A percentile compares a stretch with the other conserved stretches of the same genome.
phyloP scores from a whole-genome alignment of 805 yeast genomes.

The Ogataea angusta region DNA sequence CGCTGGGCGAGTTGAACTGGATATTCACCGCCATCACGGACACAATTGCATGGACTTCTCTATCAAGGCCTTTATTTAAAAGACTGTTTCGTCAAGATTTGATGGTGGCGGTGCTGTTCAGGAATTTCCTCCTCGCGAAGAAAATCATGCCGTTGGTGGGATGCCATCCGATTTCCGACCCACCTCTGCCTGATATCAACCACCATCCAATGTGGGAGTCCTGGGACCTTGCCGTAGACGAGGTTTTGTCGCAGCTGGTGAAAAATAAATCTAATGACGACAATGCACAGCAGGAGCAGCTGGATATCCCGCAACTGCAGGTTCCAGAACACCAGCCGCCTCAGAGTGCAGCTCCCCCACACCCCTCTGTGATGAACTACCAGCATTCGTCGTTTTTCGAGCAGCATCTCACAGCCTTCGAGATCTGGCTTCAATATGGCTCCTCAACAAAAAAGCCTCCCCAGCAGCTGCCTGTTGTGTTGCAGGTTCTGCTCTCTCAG shows the following conservation, averaged over 20 bases:
- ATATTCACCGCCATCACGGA: constrained; percentile 97
- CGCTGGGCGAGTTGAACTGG: constrained; percentile 95
- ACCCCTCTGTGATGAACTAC: constrained; percentile 43
- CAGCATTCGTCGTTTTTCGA: constrained; percentile 94
- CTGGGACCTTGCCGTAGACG: constrained; percentile 97
- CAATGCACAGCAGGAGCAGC: constrained; percentile 18
- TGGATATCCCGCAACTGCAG: constrained; percentile 32
- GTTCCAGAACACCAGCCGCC: constrained; percentile 20
- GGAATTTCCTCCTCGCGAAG: constrained; percentile 89
- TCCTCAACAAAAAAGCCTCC: constrained; percentile 84
- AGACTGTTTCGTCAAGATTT: constrained; percentile 89
- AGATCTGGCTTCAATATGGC: constrained; percentile 91
- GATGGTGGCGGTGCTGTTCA: constrained; percentile 93
- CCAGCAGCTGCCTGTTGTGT: constrained; percentile 88
- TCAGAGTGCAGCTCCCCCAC: constrained; percentile 12
- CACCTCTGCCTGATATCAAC: constrained; percentile 82
- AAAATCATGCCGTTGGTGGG: constrained; percentile 90
- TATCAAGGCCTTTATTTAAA: constrained; percentile 85
- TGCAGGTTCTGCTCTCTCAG: constrained; percentile 90
- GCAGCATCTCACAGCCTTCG: constrained; percentile 94
- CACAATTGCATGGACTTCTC: constrained; percentile 94
- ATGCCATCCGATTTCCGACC: constrained; percentile 93
- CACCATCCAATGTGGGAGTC: constrained; percentile 95
- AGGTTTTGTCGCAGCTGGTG: constrained; percentile 73
- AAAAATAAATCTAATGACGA: constrained; percentile 33